A percentile compares a stretch with the other conserved stretches of the same genome.
phyloP scores from a whole-genome alignment of 164 flowering plant genomes.

The Litsea cubeba region DNA sequence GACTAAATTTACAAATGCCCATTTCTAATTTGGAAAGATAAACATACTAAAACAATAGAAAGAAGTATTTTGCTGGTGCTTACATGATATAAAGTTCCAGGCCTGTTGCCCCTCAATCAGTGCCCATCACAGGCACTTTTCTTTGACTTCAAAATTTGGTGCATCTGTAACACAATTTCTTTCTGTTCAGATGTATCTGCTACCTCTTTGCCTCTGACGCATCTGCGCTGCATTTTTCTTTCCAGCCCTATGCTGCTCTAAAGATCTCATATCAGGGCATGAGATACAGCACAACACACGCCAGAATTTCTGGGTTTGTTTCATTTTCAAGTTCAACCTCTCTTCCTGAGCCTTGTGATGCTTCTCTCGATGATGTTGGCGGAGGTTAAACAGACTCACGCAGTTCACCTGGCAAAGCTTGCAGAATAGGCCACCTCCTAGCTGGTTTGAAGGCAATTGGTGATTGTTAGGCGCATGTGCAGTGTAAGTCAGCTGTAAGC shows the following conservation, averaged over 20 bases:
- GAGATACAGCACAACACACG: background rate
- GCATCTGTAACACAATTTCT: no score
- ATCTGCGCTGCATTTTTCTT: slow-evolving; percentile 1
- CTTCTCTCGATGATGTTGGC: background rate
- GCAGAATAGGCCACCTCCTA: background rate
- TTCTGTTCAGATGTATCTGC: background rate
- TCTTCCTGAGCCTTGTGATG: slow-evolving; percentile 2
- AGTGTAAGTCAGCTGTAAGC: no score
- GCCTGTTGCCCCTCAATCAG: no score
- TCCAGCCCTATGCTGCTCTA: background rate
- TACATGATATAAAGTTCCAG: no score
- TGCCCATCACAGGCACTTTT: no score
- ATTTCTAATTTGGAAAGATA: no score
- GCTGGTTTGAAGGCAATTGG: background rate
- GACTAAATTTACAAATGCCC: no score
- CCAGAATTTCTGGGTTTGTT: background rate
- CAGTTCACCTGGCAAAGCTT: slow-evolving; percentile 1
- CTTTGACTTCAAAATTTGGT: no score
- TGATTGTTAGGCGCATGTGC: background rate
- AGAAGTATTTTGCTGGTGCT: no score
- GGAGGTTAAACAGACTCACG: background rate
- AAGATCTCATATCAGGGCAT: background rate
- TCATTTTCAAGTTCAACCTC: background rate
- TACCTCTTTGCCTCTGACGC: background rate
- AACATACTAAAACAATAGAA: no score